Evolutionary conservation across 73 alveolate species (phyloP).

Genomic region (Tetrahymena borealis): DNA sequence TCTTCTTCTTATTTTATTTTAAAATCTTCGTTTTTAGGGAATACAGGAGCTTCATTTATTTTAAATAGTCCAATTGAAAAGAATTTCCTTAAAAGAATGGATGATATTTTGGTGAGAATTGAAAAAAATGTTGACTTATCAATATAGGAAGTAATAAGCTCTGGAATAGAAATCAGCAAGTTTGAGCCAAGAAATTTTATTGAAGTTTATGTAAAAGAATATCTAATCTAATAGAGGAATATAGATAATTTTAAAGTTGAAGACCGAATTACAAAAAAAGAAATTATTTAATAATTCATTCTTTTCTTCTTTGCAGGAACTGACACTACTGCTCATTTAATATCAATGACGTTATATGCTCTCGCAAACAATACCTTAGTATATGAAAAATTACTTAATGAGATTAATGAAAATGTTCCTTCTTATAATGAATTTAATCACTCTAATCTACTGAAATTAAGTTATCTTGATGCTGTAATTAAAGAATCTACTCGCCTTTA

Average conservation of each 20-base stretch:
- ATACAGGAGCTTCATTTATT: no score
- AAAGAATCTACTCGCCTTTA: not conserved
- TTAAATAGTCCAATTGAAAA: no score
- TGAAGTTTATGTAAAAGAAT: not conserved
- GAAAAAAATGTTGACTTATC: no score
- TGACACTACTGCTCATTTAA: slow-evolving; percentile 27
- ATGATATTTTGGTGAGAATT: no score
- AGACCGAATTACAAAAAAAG: not conserved
- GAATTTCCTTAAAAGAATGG: no score
- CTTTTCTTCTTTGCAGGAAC: slow-evolving; percentile 40
- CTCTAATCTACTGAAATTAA: not conserved
- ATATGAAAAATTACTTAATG: slow-evolving; percentile 2
- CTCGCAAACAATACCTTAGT: not conserved
- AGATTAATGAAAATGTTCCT: not conserved
- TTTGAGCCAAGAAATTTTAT: not conserved
- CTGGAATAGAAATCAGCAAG: not conserved
- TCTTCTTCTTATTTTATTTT: not conserved
- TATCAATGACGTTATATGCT: slow-evolving; percentile 12
- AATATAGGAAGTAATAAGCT: no score
- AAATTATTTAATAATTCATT: not conserved
- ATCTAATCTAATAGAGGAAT: not conserved
- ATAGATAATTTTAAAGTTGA: not conserved
- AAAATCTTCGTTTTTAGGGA: not conserved
- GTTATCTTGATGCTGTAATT: not conserved
- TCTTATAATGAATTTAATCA: no score